Evolutionary conservation across 768 basidiomycete species (phyloP).

Genomic region (Boletus edulis): DNA sequence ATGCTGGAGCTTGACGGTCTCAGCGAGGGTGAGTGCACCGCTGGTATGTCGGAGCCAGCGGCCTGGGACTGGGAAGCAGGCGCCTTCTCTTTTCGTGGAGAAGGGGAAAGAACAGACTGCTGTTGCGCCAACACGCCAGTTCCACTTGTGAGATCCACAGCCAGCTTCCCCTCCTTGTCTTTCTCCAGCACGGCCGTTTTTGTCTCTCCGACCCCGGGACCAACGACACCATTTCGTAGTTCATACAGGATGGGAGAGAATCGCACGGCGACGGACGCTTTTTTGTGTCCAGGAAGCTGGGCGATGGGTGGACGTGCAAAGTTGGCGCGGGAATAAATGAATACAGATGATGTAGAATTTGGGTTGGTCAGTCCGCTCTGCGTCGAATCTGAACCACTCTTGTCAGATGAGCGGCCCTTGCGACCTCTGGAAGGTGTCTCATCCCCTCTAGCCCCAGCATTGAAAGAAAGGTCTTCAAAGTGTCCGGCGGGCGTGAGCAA

Average conservation of each 20-base stretch:
- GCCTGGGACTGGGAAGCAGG: slow-evolving; percentile 2
- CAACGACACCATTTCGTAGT: slow-evolving; percentile 60
- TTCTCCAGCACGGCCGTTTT: slow-evolving; percentile 66
- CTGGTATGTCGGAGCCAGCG: slow-evolving; percentile 7
- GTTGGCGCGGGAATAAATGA: slow-evolving; percentile 94
- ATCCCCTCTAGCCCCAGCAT: slow-evolving; percentile 31
- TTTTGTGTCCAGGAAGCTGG: slow-evolving; percentile 94
- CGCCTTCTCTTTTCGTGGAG: slow-evolving; percentile 20
- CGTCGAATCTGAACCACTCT: slow-evolving; percentile 25
- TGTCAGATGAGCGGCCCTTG: slow-evolving; percentile 49
- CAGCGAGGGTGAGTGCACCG: slow-evolving; percentile 10
- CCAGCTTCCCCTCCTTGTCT: slow-evolving; percentile 57
- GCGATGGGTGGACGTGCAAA: slow-evolving; percentile 91
- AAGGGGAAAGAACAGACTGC: slow-evolving; percentile 1
- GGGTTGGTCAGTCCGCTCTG: slow-evolving; percentile 31
- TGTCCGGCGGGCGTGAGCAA: slow-evolving; percentile 95
- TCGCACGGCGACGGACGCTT: slow-evolving; percentile 88
- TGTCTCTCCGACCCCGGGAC: slow-evolving; percentile 37
- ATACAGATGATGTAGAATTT: slow-evolving; percentile 64
- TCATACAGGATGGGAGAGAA: slow-evolving; percentile 95
- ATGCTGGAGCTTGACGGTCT: slow-evolving; percentile 13
- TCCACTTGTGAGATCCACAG: slow-evolving; percentile 58
- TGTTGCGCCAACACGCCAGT: slow-evolving; percentile 10
- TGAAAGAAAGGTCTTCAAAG: slow-evolving; percentile 86
- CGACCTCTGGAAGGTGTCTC: slow-evolving; percentile 54